Evolutionary conservation across 345 rosid genomes (phyloP), one percentile per base, ranked within the genome.

Genomic region (Salix udensis): DNA sequence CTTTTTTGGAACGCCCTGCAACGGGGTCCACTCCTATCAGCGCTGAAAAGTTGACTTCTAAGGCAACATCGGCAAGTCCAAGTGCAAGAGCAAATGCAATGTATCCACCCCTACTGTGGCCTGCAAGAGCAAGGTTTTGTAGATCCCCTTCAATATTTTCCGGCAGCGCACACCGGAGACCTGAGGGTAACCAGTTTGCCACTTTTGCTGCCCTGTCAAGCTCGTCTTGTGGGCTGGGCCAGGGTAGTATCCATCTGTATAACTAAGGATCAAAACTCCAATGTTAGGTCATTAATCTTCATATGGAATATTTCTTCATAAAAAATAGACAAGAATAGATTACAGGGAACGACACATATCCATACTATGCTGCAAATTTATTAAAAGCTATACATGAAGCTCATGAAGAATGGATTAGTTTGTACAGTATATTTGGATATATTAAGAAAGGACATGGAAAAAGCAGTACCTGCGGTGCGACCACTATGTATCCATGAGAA

Each of bases 101-200:
- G 71, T 80, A 67, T 39, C 88, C 90, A 15, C 90, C 87, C 53
- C 87, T 78, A 60, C 88, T 87, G 40, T 85, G 88, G 70, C 90
- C 88, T 31, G 44, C 74, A 4, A 87, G 78, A 26, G 75, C 72
- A 7, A 87, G 53, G 30, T 76, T 65, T 2, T 36, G 13, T 0
- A 82, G 31, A 39, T 84, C 78, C 4, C 73, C 60, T 30, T 61
- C 15, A 39, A 78, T 52, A 21, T 77, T 74, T 65, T 30, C 58
- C 0, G 80, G 84, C 19, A 85, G 80, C 1, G 68, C 12, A 7
- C 74, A 28, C 13, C 64, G 64, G 6, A 85, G 80, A 28, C 75
- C 76, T 21, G 68, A 26, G 34, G 62, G 73, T 37, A 85, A 23
- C 89, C 87, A 87, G 52, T 81, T 76, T 52, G 75, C 65, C 2